These are phyloP conservation scores for Aspergillus candidus DNA, from an alignment of 2,329 filamentous ascomycete species.

Conservation along the genomic window DNA sequence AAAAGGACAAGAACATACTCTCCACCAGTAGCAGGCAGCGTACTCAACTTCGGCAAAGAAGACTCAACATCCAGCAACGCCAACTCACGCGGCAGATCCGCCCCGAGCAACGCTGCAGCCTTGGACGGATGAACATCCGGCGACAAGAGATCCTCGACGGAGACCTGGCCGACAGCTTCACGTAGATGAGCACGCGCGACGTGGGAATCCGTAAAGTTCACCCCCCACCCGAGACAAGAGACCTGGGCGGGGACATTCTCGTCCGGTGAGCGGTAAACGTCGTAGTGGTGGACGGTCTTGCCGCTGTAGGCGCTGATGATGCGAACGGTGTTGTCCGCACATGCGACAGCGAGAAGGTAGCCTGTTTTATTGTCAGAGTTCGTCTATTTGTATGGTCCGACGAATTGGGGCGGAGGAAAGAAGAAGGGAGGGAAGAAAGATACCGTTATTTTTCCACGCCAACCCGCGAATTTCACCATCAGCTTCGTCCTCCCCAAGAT, in stretches of 20 bases:
- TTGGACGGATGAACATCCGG: slow-evolving; percentile 34
- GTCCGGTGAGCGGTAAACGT: slow-evolving; percentile 20
- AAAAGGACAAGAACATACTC: slow-evolving; percentile 29
- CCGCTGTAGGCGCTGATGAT: slow-evolving; percentile 73
- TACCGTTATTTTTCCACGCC: slow-evolving; percentile 65
- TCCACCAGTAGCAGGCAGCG: slow-evolving; percentile 61
- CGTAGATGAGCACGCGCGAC: slow-evolving; percentile 39
- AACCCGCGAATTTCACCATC: slow-evolving; percentile 40
- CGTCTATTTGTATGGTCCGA: not conserved
- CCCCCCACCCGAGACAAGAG: slow-evolving; percentile 49
- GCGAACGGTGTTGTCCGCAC: slow-evolving; percentile 73
- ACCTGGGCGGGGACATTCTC: slow-evolving; percentile 24
- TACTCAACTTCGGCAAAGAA: slow-evolving; percentile 69
- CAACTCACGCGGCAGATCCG: slow-evolving; percentile 65
- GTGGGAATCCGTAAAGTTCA: slow-evolving; percentile 49
- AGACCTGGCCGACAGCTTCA: slow-evolving; percentile 27
- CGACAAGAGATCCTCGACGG: slow-evolving; percentile 39
- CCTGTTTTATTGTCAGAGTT: slow-evolving; percentile 15
- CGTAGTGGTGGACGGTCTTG: slow-evolving; percentile 70
- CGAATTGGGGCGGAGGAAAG: not conserved
- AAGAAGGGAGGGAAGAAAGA: slow-evolving; percentile 15
- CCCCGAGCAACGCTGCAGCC: slow-evolving; percentile 32
- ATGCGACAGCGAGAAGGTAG: slow-evolving; percentile 73
- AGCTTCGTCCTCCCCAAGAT: slow-evolving; percentile 39
- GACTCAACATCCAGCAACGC: slow-evolving; percentile 70